A percentile compares a stretch with the other conserved stretches of the same genome.
These are phyloP conservation scores for Casuarina cunninghamiana DNA, from an alignment of 306 rosid species.

Conservation along the genomic window DNA sequence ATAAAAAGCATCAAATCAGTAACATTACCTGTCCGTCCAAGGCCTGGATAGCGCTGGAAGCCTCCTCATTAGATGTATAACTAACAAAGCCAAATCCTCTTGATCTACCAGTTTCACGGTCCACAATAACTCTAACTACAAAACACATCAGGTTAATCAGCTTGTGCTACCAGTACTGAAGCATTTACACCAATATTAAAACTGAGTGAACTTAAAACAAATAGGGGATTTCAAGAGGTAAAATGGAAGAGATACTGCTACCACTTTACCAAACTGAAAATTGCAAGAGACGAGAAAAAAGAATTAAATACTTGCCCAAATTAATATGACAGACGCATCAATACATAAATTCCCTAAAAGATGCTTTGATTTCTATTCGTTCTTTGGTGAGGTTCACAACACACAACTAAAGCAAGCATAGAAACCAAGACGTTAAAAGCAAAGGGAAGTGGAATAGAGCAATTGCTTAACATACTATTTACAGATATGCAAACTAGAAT, in stretches of 20 bases:
- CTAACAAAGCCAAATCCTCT: slow-evolving; percentile 91
- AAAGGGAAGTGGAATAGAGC: not conserved
- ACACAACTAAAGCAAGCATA: not conserved
- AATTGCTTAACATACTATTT: not conserved
- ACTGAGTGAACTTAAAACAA: not conserved
- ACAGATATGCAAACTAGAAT: not conserved
- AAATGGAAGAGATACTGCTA: not conserved
- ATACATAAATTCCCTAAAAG: not conserved
- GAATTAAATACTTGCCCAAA: not conserved
- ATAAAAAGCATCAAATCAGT: not conserved
- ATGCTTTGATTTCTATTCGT: not conserved
- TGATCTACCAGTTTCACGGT: slow-evolving; percentile 83
- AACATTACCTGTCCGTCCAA: slow-evolving; percentile 77
- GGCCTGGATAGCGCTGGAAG: slow-evolving; percentile 86
- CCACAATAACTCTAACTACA: slow-evolving; percentile 71
- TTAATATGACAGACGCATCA: not conserved
- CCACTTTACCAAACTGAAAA: not conserved
- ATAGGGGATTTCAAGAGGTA: not conserved
- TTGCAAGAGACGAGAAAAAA: not conserved
- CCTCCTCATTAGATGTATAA: slow-evolving; percentile 64
- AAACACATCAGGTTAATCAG: slow-evolving; percentile 14
- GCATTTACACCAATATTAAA: not conserved
- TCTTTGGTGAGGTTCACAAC: not conserved
- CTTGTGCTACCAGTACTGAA: not conserved
- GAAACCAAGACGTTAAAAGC: not conserved